A percentile compares a stretch with the other conserved stretches of the same genome.
phyloP scores from a whole-genome alignment of 495 filamentous ascomycete species.

The Extremus antarcticus region DNA sequence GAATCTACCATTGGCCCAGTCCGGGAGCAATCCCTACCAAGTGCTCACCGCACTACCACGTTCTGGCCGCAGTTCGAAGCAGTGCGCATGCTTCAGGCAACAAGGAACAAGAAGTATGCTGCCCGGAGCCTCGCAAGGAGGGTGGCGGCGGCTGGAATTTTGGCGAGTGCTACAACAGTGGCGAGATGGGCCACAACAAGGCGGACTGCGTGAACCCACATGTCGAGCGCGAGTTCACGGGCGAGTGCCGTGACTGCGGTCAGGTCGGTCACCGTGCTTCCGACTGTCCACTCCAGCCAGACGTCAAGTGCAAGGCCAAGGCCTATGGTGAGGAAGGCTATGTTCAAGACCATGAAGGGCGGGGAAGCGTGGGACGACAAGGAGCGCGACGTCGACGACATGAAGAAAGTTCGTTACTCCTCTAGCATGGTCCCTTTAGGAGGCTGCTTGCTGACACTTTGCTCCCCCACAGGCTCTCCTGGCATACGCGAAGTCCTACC shows the following conservation, averaged over 20 bases:
- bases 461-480: too few species aligned
- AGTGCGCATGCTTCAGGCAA: background rate
- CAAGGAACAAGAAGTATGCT: background rate
- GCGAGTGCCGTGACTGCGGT: constrained; percentile 60
- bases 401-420: too few species aligned
- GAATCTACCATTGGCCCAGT: background rate
- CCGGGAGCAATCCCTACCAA: background rate
- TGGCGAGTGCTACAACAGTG: constrained; percentile 69
- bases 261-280: constrained; percentile 53
- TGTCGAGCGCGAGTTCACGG: constrained; percentile 46
- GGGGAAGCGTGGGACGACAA: constrained; percentile 63
- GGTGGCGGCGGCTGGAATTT: constrained; percentile 15
- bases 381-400: constrained; percentile 58
- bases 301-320: constrained; percentile 55
- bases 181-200: constrained; percentile 58
- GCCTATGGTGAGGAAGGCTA: constrained; percentile 65
- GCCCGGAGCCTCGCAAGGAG: too few species aligned
- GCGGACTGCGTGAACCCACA: constrained; percentile 55
- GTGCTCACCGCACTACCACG: background rate
- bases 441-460: too few species aligned
- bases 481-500: too few species aligned
- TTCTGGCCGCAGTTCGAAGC: background rate
- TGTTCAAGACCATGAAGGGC: constrained; percentile 36
- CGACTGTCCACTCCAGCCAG: constrained; percentile 59
- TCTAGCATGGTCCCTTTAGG: too few species aligned